Evolutionary conservation across 129 eudicot genomes (phyloP).

Genomic region (Flaveria trinervia): DNA sequence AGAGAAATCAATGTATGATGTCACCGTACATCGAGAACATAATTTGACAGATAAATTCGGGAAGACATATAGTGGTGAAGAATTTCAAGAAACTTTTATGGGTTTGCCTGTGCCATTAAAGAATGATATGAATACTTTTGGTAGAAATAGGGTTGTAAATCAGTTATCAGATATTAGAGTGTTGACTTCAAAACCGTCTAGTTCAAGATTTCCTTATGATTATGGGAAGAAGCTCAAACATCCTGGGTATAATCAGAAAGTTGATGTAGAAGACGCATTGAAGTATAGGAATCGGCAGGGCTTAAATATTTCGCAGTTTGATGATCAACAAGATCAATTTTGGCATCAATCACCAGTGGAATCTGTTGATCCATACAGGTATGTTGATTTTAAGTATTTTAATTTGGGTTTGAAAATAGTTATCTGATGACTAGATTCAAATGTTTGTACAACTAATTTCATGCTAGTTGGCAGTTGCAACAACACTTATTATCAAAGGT

Average conservation of each 20-base stretch:
- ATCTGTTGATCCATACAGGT: constrained; percentile 41
- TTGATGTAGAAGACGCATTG: constrained; percentile 48
- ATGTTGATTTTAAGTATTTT: constrained; percentile 3
- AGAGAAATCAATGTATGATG: constrained; percentile 60
- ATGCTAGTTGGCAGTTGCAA: too few relatives aligned
- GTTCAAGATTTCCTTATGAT: constrained; percentile 46
- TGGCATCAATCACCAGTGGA: constrained; percentile 55
- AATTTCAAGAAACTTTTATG: constrained; percentile 44
- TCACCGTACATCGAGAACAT: constrained; percentile 53
- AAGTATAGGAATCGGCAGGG: constrained; percentile 43
- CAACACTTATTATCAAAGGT: too few relatives aligned
- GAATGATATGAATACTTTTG: constrained; percentile 46
- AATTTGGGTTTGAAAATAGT: neutral
- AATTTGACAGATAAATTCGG: constrained; percentile 38
- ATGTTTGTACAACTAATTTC: neutral
- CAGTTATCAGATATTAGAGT: constrained; percentile 79
- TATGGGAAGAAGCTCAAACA: constrained; percentile 54
- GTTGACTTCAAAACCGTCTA: constrained; percentile 77
- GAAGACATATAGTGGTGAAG: constrained; percentile 57
- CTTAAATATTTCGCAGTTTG: constrained; percentile 43
- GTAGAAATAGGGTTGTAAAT: constrained; percentile 62
- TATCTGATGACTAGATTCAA: neutral
- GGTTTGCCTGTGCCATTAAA: constrained; percentile 41
- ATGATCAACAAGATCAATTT: constrained; percentile 43
- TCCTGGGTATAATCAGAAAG: constrained; percentile 44